Evolutionary conservation across 2,329 filamentous ascomycete species (phyloP).

Genomic region (Tolypocladium amazonense): DNA sequence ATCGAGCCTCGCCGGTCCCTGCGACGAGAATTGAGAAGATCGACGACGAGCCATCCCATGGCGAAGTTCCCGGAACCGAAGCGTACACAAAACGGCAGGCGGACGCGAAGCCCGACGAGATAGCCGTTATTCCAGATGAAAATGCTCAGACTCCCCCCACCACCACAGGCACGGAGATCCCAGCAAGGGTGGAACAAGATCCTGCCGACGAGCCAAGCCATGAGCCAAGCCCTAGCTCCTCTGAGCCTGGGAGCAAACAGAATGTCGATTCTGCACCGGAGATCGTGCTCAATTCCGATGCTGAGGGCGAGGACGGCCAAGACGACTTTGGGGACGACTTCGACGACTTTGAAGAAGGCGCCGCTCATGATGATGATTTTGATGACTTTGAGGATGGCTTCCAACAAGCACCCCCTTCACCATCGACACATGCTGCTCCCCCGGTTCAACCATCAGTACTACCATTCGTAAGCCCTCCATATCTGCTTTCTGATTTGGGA

Average conservation of each 20-base stretch:
- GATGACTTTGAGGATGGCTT: conserved; percentile 67
- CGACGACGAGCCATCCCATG: conserved; percentile 39
- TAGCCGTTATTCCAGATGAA: conserved; percentile 32
- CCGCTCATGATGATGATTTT: conserved; percentile 42
- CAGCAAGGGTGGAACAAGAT: conserved; percentile 41
- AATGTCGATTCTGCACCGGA: conserved; percentile 44
- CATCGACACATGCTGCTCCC: conserved; percentile 18
- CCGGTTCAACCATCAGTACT: conserved; percentile 26
- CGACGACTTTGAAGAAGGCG: conserved; percentile 53
- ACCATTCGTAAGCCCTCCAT: conserved; percentile 29
- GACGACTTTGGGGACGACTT: conserved; percentile 50
- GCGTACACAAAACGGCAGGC: conserved; percentile 44
- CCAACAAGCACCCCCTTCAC: conserved; percentile 35
- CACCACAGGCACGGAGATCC: conserved; percentile 9
- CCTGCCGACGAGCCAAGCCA: conserved; percentile 27
- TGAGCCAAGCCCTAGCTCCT: conserved; percentile 33
- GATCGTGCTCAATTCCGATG: conserved; percentile 35
- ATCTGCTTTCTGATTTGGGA: not conserved
- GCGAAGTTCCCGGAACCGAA: conserved; percentile 51
- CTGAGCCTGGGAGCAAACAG: conserved; percentile 33
- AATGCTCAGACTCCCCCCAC: conserved; percentile 12
- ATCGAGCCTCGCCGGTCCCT: conserved; percentile 41
- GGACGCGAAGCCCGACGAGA: conserved; percentile 51
- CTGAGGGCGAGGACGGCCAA: conserved; percentile 21
- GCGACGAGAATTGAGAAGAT: conserved; percentile 48